Base-by-base conservation (phyloP, 306 rosid genomes). In the Cicer pinnatifidum region DNA sequence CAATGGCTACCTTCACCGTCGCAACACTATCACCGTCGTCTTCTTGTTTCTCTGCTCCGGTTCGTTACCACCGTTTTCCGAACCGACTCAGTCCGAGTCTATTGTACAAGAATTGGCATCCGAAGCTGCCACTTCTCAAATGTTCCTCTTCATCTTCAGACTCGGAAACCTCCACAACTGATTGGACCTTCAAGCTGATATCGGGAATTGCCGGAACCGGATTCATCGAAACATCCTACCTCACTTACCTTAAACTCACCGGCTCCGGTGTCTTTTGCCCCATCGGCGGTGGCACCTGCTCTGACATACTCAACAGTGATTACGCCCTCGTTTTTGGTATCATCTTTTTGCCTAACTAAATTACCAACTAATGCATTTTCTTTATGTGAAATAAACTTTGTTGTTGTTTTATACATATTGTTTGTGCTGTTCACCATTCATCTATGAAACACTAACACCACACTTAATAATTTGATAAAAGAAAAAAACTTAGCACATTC, bases 281-380 rank as follows among this genome's bases (percentile, higher is more conserved):
- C 3, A 51, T 81, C 41, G 91, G 87, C 6, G 92, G 86, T 2
- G 90, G 84, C 23, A 65, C 80, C 40, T 91, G 97, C 80, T 79
- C 87, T 58, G 82, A 83, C 76, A 80, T 91, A 23, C 96, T 93
- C 80, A 84, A 79, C 79, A 91, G 98, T 43, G 89, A 86, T 54
- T 93, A 86, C 79, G 98, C 98, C 28, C 43, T 84, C 53, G 79
- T 89, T 81, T 94, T 91, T 61, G 96, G 97, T 91, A 88, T 16
- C 9, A 8, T 8, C 12, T 35, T 51, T 6, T 10, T 45, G 5
- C 13, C 1, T 50, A 23, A 65, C 67, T 76, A 43, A 43, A 47
- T 62, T 38, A 38, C 9, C 44, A 40, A 16, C 35, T 59, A 58
- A 50, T 41, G 52, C 37, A 6, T 64, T 40, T 9, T 64, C 9